Conservation (phyloP, 2,329 filamentous ascomycete genomes). For the Cadophora luteo-olivacea region DNA sequence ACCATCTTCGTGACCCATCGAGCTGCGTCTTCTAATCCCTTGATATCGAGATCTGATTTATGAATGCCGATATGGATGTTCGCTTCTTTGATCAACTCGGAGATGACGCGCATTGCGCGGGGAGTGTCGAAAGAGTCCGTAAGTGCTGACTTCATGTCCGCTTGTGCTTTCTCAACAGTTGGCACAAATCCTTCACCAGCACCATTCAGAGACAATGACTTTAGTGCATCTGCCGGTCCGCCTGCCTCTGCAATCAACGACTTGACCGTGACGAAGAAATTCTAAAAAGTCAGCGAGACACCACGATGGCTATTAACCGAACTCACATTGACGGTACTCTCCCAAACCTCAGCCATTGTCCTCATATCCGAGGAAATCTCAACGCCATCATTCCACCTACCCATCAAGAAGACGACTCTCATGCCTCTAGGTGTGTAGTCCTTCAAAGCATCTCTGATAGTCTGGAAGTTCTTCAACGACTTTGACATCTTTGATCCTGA, state of each 20-base stretch:
- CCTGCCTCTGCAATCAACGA: slow-evolving; percentile 56
- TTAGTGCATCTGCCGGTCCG: slow-evolving; percentile 33
- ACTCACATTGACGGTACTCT: slow-evolving; percentile 73
- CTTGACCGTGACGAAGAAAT: slow-evolving; percentile 65
- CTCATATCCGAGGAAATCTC: slow-evolving; percentile 88
- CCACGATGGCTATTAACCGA: neutral
- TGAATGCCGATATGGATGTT: slow-evolving; percentile 65
- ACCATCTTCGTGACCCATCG: slow-evolving; percentile 85
- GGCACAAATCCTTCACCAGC: slow-evolving; percentile 60
- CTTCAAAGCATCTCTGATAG: slow-evolving; percentile 81
- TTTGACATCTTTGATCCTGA: slow-evolving; percentile 96
- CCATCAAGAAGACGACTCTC: slow-evolving; percentile 86
- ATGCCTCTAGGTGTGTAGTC: slow-evolving; percentile 80
- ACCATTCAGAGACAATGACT: slow-evolving; percentile 33
- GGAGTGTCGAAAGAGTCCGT: slow-evolving; percentile 90
- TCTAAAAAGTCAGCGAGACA: slow-evolving; percentile 47
- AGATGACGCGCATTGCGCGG: slow-evolving; percentile 77
- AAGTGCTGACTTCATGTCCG: slow-evolving; percentile 64
- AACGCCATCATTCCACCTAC: slow-evolving; percentile 88
- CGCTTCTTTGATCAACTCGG: slow-evolving; percentile 77
- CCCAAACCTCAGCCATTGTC: slow-evolving; percentile 77
- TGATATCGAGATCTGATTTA: slow-evolving; percentile 53
- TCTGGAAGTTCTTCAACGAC: slow-evolving; percentile 93
- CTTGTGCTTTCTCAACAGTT: slow-evolving; percentile 57
- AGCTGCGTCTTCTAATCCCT: slow-evolving; percentile 63